Conservation (phyloP, 345 rosid species). For the Lepidium sativum region DNA sequence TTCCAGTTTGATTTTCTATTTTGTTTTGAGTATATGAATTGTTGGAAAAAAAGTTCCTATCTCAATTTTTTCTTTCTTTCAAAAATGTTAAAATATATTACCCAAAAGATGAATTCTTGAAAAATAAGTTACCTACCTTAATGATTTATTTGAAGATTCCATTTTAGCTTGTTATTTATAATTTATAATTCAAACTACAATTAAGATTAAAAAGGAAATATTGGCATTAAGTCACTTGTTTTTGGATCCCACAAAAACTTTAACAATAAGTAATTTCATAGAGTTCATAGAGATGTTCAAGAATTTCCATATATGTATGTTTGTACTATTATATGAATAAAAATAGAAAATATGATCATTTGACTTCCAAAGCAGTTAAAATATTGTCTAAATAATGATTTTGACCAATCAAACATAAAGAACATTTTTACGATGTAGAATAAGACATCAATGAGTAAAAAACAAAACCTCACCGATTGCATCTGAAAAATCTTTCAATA, state of each 20-base stretch:
- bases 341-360: not conserved
- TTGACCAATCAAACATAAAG: conserved; percentile 10
- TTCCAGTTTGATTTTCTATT: not conserved
- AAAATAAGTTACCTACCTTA: not conserved
- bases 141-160: not conserved
- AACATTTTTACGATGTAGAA: not conserved
- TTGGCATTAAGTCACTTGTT: not conserved
- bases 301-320: not conserved
- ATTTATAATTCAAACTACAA: not conserved
- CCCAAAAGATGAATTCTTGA: not conserved
- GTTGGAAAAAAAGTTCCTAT: not conserved
- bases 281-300: not conserved
- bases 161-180: not conserved
- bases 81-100: not conserved
- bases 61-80: too few relatives aligned
- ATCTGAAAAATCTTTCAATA: conserved; percentile 15
- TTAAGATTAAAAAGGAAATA: not conserved
- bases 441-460: not conserved
- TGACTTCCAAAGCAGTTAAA: conserved; percentile 22
- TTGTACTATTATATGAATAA: not conserved
- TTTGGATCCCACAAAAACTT: conserved; percentile 8
- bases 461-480: conserved; percentile 19
- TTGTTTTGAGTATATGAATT: not conserved
- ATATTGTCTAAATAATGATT: conserved; percentile 1
- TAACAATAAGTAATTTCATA: not conserved